phyloP scores from a whole-genome alignment of 805 yeast species.

The Starmerella sp. region DNA sequence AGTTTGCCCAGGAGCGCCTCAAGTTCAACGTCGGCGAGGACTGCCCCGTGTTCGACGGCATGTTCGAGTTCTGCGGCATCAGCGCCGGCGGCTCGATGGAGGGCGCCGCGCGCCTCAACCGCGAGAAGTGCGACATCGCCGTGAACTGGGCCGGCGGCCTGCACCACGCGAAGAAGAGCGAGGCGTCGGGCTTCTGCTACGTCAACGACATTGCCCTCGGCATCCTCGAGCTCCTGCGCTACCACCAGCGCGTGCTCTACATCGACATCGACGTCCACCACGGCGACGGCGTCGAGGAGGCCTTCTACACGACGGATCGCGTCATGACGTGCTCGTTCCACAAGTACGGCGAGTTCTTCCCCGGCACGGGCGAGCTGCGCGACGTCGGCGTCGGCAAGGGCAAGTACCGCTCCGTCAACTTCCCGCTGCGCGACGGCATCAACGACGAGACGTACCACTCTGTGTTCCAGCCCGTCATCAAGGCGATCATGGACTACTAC shows the following conservation, averaged over 20 bases:
- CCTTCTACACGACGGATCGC: constrained; percentile 85
- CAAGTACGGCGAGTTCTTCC: constrained; percentile 92
- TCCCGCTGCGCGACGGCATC: constrained; percentile 89
- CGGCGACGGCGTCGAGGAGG: constrained; percentile 98
- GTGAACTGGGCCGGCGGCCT: constrained; percentile 95
- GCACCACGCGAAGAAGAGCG: constrained; percentile 91
- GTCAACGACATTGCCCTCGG: constrained; percentile 89
- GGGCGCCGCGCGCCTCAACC: constrained; percentile 74
- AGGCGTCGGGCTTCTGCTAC: constrained; percentile 92
- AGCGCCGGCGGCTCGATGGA: constrained; percentile 85
- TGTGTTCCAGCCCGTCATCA: constrained; percentile 49
- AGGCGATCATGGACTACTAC: constrained; percentile 80
- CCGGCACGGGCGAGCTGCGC: constrained; percentile 89
- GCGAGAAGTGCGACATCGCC: constrained; percentile 86
- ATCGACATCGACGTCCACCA: constrained; percentile 93
- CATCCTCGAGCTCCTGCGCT: constrained; percentile 69
- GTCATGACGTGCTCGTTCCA: constrained; percentile 96
- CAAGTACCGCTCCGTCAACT: constrained; percentile 75
- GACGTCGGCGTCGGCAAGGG: constrained; percentile 87
- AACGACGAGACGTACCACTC: constrained; percentile 89
- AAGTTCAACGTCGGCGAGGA: constrained; percentile 96
- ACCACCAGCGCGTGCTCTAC: constrained; percentile 85
- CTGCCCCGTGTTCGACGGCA: constrained; percentile 90
- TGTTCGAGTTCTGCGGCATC: constrained; percentile 78
- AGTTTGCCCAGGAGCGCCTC: constrained; percentile 76